A percentile compares a stretch with the other conserved stretches of the same genome.
Conservation (phyloP, 2,329 filamentous ascomycete species). For the Gaeumannomyces tritici region DNA sequence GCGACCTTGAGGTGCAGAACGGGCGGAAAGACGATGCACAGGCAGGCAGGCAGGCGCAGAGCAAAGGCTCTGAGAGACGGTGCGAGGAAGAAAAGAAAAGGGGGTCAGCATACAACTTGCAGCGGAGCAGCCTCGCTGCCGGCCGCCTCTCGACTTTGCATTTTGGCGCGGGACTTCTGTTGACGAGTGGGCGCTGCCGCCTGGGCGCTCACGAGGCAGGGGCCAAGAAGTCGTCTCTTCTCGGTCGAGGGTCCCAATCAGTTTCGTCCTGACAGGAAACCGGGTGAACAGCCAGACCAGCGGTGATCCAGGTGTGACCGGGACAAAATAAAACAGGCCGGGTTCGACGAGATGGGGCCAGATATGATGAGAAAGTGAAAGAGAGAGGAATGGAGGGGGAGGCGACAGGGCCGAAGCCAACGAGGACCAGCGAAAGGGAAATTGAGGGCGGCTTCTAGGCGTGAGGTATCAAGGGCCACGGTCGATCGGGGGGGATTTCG, state of each 20-base stretch:
- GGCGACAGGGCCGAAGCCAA: neutral
- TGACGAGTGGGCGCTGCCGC: conserved; percentile 2
- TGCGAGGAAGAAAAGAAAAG: neutral
- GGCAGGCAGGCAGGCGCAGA: too few species aligned
- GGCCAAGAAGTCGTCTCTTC: neutral
- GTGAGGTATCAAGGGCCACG: neutral
- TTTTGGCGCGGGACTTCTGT: neutral
- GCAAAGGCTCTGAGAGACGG: neutral
- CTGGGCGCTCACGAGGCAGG: conserved; percentile 2
- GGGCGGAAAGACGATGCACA: neutral
- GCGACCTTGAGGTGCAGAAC: neutral
- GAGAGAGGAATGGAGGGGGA: neutral
- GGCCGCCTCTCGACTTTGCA: conserved; percentile 1
- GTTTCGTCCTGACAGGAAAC: neutral
- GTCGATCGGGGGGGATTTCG: too few species aligned
- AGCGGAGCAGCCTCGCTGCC: conserved; percentile 3
- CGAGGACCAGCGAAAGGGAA: neutral
- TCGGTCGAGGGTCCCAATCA: neutral
- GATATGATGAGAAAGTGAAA: neutral
- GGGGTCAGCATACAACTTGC: neutral
- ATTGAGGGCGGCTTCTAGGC: neutral
- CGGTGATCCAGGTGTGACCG: neutral
- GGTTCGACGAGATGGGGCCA: neutral
- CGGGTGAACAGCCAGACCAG: neutral
- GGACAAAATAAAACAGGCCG: neutral